Conservation (phyloP, 1,284 basidiomycete species). For the Vanrija sp. region DNA sequence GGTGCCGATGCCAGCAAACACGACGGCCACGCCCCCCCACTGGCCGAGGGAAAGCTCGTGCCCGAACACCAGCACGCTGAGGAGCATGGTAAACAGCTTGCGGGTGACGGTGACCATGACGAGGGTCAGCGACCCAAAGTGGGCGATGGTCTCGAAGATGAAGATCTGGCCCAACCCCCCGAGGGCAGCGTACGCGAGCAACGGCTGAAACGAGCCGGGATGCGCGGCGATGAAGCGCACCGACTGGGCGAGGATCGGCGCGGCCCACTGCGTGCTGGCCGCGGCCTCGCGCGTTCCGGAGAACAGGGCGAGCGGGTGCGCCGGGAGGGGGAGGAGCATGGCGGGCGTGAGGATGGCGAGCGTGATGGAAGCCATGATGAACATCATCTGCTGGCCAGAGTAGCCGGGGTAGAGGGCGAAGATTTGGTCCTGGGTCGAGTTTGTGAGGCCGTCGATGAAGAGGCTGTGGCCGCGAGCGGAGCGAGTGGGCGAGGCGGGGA, state of each 20-base stretch:
- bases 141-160: slow-evolving; percentile 95
- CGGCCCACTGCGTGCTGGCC: slow-evolving; percentile 45
- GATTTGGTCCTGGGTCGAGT: slow-evolving; percentile 98
- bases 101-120: slow-evolving; percentile 94
- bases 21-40: slow-evolving; percentile 84
- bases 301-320: slow-evolving; percentile 55
- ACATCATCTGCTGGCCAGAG: slow-evolving; percentile 97
- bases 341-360: slow-evolving; percentile 57
- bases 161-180: slow-evolving; percentile 94
- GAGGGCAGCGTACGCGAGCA: slow-evolving; percentile 80
- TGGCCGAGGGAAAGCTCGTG: slow-evolving; percentile 80
- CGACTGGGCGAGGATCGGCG: slow-evolving; percentile 65
- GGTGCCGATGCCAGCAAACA: slow-evolving; percentile 89
- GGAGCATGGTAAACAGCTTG: slow-evolving; percentile 96
- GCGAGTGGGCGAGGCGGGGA: neutral
- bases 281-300: neutral
- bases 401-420: slow-evolving; percentile 56
- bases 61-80: slow-evolving; percentile 88
- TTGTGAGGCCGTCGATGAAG: slow-evolving; percentile 85
- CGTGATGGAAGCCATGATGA: slow-evolving; percentile 78
- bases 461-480: slow-evolving; percentile 58
- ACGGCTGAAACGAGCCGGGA: slow-evolving; percentile 69
- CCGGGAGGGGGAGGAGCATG: slow-evolving; percentile 52
- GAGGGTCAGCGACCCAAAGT: slow-evolving; percentile 90
- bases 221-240: slow-evolving; percentile 73